Evolutionary conservation across 805 yeast genomes (phyloP).

Genomic region (Candida ovalis): DNA sequence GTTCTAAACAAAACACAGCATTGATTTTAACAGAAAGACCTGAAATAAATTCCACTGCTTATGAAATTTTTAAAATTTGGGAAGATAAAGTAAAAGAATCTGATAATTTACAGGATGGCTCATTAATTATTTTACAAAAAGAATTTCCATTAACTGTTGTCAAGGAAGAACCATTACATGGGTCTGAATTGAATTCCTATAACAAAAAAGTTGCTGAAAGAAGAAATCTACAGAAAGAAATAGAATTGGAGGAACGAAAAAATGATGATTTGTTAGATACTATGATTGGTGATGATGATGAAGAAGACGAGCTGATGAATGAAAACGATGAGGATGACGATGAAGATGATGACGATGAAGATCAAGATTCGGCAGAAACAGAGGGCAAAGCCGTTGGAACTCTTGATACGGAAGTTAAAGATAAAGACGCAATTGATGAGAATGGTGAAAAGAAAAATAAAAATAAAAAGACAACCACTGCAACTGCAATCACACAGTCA

Average conservation of each 20-base stretch:
- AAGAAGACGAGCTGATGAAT: slow-evolving; percentile 16
- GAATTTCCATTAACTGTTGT: slow-evolving; percentile 31
- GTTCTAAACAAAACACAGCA: slow-evolving; percentile 63
- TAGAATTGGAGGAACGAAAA: slow-evolving; percentile 29
- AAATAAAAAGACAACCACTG: slow-evolving; percentile 12
- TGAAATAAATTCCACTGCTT: slow-evolving; percentile 43
- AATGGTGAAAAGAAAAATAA: slow-evolving; percentile 27
- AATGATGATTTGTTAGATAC: slow-evolving; percentile 30
- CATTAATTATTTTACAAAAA: slow-evolving; percentile 51
- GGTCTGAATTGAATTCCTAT: slow-evolving; percentile 48
- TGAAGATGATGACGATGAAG: slow-evolving; percentile 13
- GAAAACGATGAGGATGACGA: slow-evolving; percentile 28
- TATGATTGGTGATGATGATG: slow-evolving; percentile 31
- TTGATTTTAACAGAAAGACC: slow-evolving; percentile 72
- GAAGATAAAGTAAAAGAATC: slow-evolving; percentile 35
- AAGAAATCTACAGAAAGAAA: slow-evolving; percentile 37
- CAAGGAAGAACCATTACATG: slow-evolving; percentile 47
- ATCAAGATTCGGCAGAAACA: slow-evolving; percentile 16
- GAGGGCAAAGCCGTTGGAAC: slow-evolving; percentile 28
- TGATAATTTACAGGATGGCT: slow-evolving; percentile 52
- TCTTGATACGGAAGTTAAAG: not conserved
- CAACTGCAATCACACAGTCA: slow-evolving; percentile 12
- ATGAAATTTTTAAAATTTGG: slow-evolving; percentile 54
- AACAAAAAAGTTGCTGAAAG: slow-evolving; percentile 42
- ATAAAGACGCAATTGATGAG: slow-evolving; percentile 27